phyloP scores from a whole-genome alignment of 129 eudicot species.

The Deinandra increscens region DNA sequence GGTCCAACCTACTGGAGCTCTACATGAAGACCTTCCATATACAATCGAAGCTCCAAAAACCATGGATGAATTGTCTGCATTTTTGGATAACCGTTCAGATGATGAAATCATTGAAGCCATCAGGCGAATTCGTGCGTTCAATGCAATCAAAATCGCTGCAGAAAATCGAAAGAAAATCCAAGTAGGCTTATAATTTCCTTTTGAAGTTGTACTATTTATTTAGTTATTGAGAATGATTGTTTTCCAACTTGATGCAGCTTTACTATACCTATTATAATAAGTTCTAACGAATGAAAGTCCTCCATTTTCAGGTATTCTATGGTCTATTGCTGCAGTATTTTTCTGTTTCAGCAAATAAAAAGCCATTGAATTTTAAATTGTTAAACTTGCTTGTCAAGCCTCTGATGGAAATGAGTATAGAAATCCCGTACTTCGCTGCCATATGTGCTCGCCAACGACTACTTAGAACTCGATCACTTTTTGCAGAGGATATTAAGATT shows the following conservation, averaged over 20 bases:
- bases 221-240: background rate
- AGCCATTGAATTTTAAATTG: constrained; percentile 65
- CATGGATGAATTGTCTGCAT: constrained; percentile 59
- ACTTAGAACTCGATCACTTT: constrained; percentile 61
- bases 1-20: constrained; percentile 29
- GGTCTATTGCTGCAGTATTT: constrained; percentile 89
- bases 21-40: constrained; percentile 73
- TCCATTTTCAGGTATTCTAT: constrained; percentile 70
- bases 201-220: background rate
- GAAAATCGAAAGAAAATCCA: constrained; percentile 92
- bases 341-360: constrained; percentile 76
- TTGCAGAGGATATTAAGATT: constrained; percentile 63
- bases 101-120: constrained; percentile 86
- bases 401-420: constrained; percentile 88
- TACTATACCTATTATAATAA: background rate
- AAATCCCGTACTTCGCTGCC: constrained; percentile 92
- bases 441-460: constrained; percentile 92
- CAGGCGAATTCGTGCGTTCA: constrained; percentile 71
- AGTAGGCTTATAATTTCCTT: constrained; percentile 43
- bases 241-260: background rate
- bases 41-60: constrained; percentile 87
- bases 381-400: constrained; percentile 88
- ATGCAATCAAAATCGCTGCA: constrained; percentile 84
- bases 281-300: background rate
- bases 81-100: constrained; percentile 65